Base-by-base conservation (phyloP, 192 early-diverging fungal species). In the Backusella tuberculispora region DNA sequence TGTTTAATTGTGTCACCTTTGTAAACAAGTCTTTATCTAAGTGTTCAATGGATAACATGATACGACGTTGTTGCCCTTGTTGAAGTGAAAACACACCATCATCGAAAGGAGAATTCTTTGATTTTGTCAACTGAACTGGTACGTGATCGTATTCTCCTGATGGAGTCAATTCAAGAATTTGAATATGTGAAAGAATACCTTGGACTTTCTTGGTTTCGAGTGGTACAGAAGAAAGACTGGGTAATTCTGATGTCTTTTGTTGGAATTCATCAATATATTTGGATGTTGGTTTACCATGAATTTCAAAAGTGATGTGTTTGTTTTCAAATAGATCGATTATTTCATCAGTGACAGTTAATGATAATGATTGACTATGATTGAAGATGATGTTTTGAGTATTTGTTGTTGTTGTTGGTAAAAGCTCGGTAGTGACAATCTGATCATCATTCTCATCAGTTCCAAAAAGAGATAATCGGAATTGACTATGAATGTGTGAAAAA, bases 51-150 rank as follows among this genome's bases (percentile, higher is more conserved):
- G 85, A 82, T 34, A 94, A 60, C 63, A 87, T 75, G 37, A 95
- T 83, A n/a, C 92, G 90, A 15, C 92, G 82, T 80, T 93, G 92
- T 26, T 93, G 68, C 7, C 93, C 93, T 80, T 95, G 93, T 69
- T 86, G 88, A 66, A 95, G 78, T 43, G 87, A 74, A 75, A 93
- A 92, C 1, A 88, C 85, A 69, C 26, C 26, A 15, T 46, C 68
- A 14, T 26, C 19, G 12, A 40, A 8, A 34, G 78, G 79, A 9
- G 78, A 69, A 79, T 82, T 86, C 63, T 82, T 76, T 46, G 50
- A 71, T 10, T 41, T 41, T n/a, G 82, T 75, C 8, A 84, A 83
- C 13, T 83, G 78, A 0, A 88, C 84, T 21, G 83, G 80, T 3
- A 88, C 87, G 9, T 88, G 90, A 17, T 78, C 77, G 76, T 92